Conservation (phyloP, 345 rosid species). For the Eucalyptus albens region DNA sequence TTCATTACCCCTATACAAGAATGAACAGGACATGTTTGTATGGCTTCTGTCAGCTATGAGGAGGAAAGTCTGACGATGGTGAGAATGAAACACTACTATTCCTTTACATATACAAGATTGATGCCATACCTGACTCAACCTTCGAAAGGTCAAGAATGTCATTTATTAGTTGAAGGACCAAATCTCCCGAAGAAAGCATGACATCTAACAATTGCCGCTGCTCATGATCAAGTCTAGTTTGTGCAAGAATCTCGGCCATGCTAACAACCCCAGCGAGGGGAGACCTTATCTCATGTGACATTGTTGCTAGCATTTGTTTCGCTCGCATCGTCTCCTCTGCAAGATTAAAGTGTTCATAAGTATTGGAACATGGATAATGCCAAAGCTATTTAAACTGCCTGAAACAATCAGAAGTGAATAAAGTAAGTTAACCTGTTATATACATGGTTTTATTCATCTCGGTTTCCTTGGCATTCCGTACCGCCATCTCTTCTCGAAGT, state of each 20-base stretch:
- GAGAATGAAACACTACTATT: not conserved
- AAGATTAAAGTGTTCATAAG: not conserved
- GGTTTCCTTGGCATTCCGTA: slow-evolving; percentile 90
- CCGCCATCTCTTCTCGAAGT: slow-evolving; percentile 93
- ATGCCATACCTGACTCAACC: slow-evolving; percentile 75
- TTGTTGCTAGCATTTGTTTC: slow-evolving; percentile 92
- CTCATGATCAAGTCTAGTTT: slow-evolving; percentile 62
- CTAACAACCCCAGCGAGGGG: slow-evolving; percentile 91
- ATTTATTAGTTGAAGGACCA: slow-evolving; percentile 88
- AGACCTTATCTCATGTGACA: slow-evolving; percentile 98
- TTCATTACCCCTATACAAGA: slow-evolving; percentile 62
- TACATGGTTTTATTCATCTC: slow-evolving; percentile 92
- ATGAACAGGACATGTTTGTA: not conserved
- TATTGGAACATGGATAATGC: not conserved
- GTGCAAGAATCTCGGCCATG: slow-evolving; percentile 91
- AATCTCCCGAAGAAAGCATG: slow-evolving; percentile 95
- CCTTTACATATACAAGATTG: not conserved
- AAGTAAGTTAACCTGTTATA: slow-evolving; percentile 57
- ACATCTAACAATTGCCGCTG: slow-evolving; percentile 70
- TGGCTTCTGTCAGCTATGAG: not conserved
- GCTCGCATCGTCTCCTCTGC: slow-evolving; percentile 99
- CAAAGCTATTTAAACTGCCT: not conserved
- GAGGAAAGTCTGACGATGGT: not conserved
- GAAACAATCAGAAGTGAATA: not conserved
- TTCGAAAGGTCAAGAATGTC: slow-evolving; percentile 98